A percentile compares a stretch with the other conserved stretches of the same genome.
Conservation (phyloP, 257 asterid genomes). For the Lycium ferocissimum region DNA sequence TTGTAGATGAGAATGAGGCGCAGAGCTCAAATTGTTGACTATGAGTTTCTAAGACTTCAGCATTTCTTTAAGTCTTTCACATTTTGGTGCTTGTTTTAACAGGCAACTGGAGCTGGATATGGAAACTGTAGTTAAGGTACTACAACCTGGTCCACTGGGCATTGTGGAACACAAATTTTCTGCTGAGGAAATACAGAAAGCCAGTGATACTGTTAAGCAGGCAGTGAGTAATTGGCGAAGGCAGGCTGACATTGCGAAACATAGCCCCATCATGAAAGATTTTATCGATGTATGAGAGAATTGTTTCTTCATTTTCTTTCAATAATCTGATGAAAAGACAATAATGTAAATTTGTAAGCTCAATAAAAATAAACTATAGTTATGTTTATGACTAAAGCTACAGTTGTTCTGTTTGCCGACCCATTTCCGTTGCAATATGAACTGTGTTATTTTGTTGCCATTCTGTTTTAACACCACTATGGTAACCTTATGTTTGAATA, state of each 20-base stretch:
- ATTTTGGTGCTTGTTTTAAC: constrained; percentile 28
- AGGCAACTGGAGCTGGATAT: constrained; percentile 91
- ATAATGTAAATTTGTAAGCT: constrained; percentile 11
- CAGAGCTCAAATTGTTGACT: constrained; percentile 4
- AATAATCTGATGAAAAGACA: background rate
- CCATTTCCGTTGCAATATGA: background rate
- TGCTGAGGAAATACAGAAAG: constrained; percentile 70
- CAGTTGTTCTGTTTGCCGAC: background rate
- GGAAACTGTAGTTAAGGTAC: constrained; percentile 83
- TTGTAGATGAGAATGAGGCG: background rate
- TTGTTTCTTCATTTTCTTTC: background rate
- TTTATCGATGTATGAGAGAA: constrained; percentile 51
- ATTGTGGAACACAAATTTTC: constrained; percentile 88
- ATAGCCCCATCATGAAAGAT: constrained; percentile 73
- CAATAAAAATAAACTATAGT: background rate
- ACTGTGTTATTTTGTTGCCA: background rate
- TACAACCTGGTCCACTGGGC: constrained; percentile 96
- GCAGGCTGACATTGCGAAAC: constrained; percentile 60
- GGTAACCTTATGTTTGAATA: background rate
- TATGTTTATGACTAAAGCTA: background rate
- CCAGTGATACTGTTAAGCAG: constrained; percentile 61
- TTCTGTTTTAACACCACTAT: background rate
- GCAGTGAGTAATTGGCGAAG: constrained; percentile 82
- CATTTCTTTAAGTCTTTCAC: background rate
- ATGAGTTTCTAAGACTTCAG: background rate